Conservation (phyloP, 2,329 filamentous ascomycete genomes). For the Ascochyta koolunga region DNA sequence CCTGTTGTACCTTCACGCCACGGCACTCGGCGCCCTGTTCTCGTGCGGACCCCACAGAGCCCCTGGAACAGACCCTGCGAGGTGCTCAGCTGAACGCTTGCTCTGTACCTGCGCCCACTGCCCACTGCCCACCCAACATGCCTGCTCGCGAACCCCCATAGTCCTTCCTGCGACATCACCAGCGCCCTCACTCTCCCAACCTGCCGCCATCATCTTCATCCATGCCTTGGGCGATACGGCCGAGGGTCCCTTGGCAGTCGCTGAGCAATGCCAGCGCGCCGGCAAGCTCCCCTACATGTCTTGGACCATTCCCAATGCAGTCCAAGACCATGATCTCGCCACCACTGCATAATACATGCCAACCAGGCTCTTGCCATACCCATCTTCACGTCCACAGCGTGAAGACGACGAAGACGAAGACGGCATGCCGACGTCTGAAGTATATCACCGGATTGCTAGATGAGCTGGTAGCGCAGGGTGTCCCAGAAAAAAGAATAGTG, state of each 20-base stretch:
- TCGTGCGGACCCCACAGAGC: not conserved
- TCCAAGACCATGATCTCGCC: slow-evolving; percentile 54
- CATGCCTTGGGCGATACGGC: slow-evolving; percentile 57
- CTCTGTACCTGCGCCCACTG: too few species aligned
- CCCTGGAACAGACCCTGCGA: too few species aligned
- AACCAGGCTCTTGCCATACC: slow-evolving; percentile 49
- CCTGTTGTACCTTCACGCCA: not conserved
- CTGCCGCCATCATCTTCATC: slow-evolving; percentile 54
- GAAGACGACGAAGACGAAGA: slow-evolving; percentile 56
- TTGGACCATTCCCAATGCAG: slow-evolving; percentile 59
- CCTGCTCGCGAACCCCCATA: slow-evolving; percentile 35
- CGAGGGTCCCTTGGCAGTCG: slow-evolving; percentile 51
- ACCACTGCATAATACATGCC: slow-evolving; percentile 57
- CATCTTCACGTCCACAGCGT: slow-evolving; percentile 50
- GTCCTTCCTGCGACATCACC: slow-evolving; percentile 46
- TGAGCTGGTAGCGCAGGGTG: slow-evolving; percentile 48
- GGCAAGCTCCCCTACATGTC: slow-evolving; percentile 56
- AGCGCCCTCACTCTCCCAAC: slow-evolving; percentile 43
- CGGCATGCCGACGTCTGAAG: slow-evolving; percentile 48
- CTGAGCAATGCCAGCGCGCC: slow-evolving; percentile 56
- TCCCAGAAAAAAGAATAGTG: slow-evolving; percentile 52
- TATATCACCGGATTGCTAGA: slow-evolving; percentile 54
- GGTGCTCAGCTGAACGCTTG: too few species aligned
- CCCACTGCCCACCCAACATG: not conserved
- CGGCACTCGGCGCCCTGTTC: too few species aligned